A percentile compares a stretch with the other conserved stretches of the same genome.
Conservation (phyloP, 2,329 filamentous ascomycete genomes). For the Venturia pyrina region DNA sequence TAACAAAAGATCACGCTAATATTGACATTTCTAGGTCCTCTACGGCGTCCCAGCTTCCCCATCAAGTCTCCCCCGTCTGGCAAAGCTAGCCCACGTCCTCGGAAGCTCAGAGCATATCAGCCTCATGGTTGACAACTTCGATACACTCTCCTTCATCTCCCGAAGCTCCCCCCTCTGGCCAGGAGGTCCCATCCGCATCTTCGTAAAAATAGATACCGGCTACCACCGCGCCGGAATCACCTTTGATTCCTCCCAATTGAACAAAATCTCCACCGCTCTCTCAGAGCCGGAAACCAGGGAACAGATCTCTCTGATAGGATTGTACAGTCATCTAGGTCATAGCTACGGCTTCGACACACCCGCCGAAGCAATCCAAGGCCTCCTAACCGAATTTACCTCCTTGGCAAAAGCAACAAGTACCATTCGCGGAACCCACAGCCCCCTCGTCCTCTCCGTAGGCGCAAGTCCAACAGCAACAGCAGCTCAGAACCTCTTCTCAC, state of each 20-base stretch:
- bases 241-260: slow-evolving; percentile 38
- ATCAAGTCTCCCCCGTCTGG: slow-evolving; percentile 50
- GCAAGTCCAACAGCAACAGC: slow-evolving; percentile 54
- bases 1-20: background rate
- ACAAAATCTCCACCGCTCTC: slow-evolving; percentile 39
- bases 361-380: slow-evolving; percentile 47
- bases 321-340: slow-evolving; percentile 66
- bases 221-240: slow-evolving; percentile 59
- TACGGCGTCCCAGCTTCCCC: slow-evolving; percentile 62
- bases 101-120: slow-evolving; percentile 2
- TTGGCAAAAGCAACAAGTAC: slow-evolving; percentile 29
- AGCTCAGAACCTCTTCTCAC: slow-evolving; percentile 6
- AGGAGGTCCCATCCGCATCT: slow-evolving; percentile 37
- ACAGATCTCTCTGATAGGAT: slow-evolving; percentile 43
- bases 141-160: background rate
- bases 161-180: background rate
- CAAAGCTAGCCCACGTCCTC: slow-evolving; percentile 35
- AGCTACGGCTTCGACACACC: slow-evolving; percentile 52
- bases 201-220: slow-evolving; percentile 67
- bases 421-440: slow-evolving; percentile 16
- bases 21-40: slow-evolving; percentile 33
- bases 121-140: slow-evolving; percentile 5
- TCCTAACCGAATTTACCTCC: slow-evolving; percentile 48
- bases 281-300: slow-evolving; percentile 29
- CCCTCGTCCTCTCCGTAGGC: slow-evolving; percentile 55